phyloP scores from a whole-genome alignment of 257 asterid species.

The Sherardia arvensis region DNA sequence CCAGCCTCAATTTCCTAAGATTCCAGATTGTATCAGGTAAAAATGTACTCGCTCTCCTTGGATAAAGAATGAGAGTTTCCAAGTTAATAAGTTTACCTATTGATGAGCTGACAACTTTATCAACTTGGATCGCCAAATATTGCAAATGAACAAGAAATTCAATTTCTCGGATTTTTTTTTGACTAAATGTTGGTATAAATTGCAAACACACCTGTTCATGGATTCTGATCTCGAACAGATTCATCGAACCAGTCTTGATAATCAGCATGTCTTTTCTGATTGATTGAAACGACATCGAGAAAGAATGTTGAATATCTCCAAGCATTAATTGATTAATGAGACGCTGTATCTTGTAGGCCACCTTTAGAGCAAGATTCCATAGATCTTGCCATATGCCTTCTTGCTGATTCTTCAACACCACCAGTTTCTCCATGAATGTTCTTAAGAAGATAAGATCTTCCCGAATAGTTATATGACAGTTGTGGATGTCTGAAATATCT shows the following conservation, averaged over 20 bases:
- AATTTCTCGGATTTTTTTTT: too few relatives aligned
- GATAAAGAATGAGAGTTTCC: not conserved
- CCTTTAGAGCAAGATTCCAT: not conserved
- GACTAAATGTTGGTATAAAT: too few relatives aligned
- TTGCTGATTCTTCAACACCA: not conserved
- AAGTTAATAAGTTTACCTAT: not conserved
- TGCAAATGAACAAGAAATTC: not conserved
- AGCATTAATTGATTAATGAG: not conserved
- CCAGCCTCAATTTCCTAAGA: not conserved
- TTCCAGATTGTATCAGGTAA: not conserved
- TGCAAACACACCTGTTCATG: too few relatives aligned
- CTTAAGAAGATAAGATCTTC: not conserved
- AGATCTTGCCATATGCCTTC: not conserved
- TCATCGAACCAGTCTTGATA: not conserved
- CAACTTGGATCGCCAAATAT: not conserved
- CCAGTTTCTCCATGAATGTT: not conserved
- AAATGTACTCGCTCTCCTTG: not conserved
- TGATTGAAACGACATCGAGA: not conserved
- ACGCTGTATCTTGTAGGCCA: not conserved
- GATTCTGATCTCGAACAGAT: not conserved
- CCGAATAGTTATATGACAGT: not conserved
- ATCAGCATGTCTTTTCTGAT: not conserved
- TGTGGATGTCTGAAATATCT: not conserved
- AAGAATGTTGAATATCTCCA: not conserved
- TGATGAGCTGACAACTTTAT: not conserved